Conservation (phyloP, 495 filamentous ascomycete species). For the Glutinoglossum americanum region DNA sequence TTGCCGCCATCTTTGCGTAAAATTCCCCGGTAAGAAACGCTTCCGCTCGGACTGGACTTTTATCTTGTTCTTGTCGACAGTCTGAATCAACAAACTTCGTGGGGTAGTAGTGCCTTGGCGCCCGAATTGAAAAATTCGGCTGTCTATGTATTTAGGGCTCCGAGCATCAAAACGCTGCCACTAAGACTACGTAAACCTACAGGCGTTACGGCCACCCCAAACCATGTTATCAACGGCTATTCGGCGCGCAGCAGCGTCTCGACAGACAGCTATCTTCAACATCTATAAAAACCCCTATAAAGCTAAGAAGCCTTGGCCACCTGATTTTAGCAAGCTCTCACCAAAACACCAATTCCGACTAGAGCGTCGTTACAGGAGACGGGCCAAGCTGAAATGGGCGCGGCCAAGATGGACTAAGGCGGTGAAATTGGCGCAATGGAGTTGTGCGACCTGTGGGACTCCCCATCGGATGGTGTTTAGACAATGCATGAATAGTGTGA, state of each 20-base stretch:
- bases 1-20: conserved; percentile 24
- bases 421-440: conserved; percentile 48
- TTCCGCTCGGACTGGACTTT: neutral
- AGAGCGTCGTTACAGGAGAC: conserved; percentile 35
- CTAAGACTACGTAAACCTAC: neutral
- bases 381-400: conserved; percentile 47
- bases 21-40: neutral
- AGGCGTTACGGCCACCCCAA: neutral
- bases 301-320: conserved; percentile 81
- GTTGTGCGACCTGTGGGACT: conserved; percentile 20
- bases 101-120: too few relatives aligned
- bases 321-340: conserved; percentile 65
- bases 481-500: neutral
- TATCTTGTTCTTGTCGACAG: neutral
- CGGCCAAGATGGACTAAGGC: conserved; percentile 54
- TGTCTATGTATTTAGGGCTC: too few relatives aligned
- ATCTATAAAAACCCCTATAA: conserved; percentile 35
- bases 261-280: conserved; percentile 10
- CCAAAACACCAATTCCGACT: conserved; percentile 69
- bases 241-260: neutral
- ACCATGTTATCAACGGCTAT: neutral
- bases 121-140: too few relatives aligned
- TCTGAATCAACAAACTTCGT: neutral
- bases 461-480: neutral
- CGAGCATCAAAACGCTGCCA: too few relatives aligned